These are phyloP conservation scores for Pyracantha coccinea DNA, from an alignment of 331 rosid genomes.

Conservation along the genomic window DNA sequence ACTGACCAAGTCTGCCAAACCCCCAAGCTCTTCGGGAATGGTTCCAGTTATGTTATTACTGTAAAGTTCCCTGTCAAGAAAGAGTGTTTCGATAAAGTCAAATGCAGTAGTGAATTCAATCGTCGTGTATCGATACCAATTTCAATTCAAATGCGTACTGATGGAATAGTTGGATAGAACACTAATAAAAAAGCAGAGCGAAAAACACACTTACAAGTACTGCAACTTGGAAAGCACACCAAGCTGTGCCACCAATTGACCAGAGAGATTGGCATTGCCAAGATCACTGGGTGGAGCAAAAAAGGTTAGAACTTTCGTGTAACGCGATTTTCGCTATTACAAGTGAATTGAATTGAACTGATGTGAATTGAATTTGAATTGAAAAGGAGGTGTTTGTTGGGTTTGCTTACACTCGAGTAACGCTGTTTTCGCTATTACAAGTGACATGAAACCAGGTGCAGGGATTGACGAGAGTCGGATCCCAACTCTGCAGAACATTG, in stretches of 20 bases:
- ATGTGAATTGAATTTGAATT: neutral
- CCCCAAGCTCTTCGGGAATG: slow-evolving; percentile 80
- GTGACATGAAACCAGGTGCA: slow-evolving; percentile 94
- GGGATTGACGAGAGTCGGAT: slow-evolving; percentile 88
- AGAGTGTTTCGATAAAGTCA: neutral
- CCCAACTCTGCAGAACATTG: slow-evolving; percentile 94
- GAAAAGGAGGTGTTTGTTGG: neutral
- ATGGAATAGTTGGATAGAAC: neutral
- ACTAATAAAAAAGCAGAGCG: neutral
- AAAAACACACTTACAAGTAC: slow-evolving; percentile 67
- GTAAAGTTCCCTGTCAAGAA: slow-evolving; percentile 76
- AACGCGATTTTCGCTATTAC: too few species aligned
- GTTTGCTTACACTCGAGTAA: slow-evolving; percentile 72
- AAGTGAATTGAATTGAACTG: neutral
- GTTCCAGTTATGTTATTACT: slow-evolving; percentile 66
- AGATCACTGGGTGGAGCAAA: slow-evolving; percentile 52
- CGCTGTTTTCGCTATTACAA: slow-evolving; percentile 61
- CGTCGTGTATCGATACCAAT: neutral
- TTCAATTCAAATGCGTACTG: neutral
- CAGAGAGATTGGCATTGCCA: slow-evolving; percentile 84
- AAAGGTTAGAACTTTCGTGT: neutral
- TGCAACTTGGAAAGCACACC: slow-evolving; percentile 69
- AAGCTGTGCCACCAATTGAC: slow-evolving; percentile 65
- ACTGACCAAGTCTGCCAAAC: slow-evolving; percentile 18
- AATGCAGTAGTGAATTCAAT: neutral